Evolutionary conservation across 768 basidiomycete genomes (phyloP).

Genomic region (Cystofilobasidium macerans): DNA sequence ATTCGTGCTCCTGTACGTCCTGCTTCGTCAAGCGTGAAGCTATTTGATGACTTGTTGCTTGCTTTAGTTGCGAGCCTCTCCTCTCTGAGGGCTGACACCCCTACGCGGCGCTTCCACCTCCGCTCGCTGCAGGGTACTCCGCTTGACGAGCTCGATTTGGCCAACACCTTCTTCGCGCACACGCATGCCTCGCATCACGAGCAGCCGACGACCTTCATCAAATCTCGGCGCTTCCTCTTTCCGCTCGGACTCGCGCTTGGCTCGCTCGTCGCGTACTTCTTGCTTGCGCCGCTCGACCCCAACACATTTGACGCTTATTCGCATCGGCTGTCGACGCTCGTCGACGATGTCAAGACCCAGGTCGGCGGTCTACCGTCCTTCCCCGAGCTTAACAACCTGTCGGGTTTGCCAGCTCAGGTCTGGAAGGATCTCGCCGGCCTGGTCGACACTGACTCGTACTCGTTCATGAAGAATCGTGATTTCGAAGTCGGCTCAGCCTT

Average conservation of each 20-base stretch:
- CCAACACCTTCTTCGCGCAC: neutral
- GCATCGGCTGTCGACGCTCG: constrained; percentile 10
- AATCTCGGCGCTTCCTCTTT: neutral
- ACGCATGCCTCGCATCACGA: neutral
- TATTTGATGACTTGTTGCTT: neutral
- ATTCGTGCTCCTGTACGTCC: neutral
- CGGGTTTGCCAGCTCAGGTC: neutral
- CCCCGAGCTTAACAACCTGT: constrained; percentile 1
- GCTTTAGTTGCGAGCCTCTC: neutral
- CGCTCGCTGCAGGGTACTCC: constrained; percentile 12
- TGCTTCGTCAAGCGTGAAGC: neutral
- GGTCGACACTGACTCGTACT: constrained; percentile 11
- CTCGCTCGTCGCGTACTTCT: constrained; percentile 16
- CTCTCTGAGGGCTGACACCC: neutral
- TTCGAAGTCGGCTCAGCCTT: constrained; percentile 21
- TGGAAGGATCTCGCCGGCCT: constrained; percentile 12
- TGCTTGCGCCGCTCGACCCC: constrained; percentile 20
- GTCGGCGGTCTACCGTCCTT: constrained; percentile 4
- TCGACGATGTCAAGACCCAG: constrained; percentile 14
- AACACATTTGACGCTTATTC: constrained; percentile 20
- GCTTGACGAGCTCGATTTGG: constrained; percentile 18
- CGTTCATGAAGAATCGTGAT: constrained; percentile 26
- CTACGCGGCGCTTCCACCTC: neutral
- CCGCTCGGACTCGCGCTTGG: constrained; percentile 17
- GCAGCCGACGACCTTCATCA: neutral